phyloP scores from a whole-genome alignment of 164 flowering plant species.

The Macadamia tetraphylla region DNA sequence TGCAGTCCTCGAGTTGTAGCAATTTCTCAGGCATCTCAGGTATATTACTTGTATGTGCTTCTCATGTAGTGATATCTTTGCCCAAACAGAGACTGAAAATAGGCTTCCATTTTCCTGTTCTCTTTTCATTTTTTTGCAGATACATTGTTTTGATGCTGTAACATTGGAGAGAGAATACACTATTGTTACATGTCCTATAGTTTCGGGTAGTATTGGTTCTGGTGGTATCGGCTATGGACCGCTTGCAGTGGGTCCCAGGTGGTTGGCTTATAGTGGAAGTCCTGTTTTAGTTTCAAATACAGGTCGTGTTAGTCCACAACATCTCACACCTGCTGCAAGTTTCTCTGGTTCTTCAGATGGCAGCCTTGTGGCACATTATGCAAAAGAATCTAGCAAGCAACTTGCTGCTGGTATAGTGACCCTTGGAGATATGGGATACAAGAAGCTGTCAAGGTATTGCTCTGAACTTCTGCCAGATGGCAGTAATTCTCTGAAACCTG shows the following conservation, averaged over 20 bases:
- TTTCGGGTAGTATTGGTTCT: constrained; percentile 30
- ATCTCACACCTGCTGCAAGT: constrained; percentile 43
- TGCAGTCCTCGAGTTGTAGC: constrained; percentile 75
- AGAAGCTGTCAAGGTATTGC: constrained; percentile 50
- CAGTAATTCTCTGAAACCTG: constrained; percentile 30
- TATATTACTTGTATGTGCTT: constrained; percentile 9
- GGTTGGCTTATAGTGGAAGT: constrained; percentile 62
- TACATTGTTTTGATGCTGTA: constrained; percentile 61
- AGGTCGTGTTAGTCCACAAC: constrained; percentile 53
- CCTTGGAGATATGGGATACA: constrained; percentile 61
- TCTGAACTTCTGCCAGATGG: constrained; percentile 63
- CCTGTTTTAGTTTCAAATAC: constrained; percentile 31
- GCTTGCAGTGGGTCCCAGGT: constrained; percentile 63
- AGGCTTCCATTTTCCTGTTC: background rate
- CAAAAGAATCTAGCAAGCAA: constrained; percentile 61
- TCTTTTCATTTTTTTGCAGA: constrained; percentile 28
- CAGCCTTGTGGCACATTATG: constrained; percentile 53
- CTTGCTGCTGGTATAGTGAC: constrained; percentile 52
- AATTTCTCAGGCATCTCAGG: constrained; percentile 66
- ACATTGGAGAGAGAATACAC: constrained; percentile 52
- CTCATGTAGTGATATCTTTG: background rate
- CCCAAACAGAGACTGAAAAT: background rate
- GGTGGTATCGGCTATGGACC: constrained; percentile 61
- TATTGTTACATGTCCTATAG: constrained; percentile 54
- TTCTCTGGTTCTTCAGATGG: constrained; percentile 48